A percentile compares a stretch with the other conserved stretches of the same genome.
phyloP scores from a whole-genome alignment of 495 filamentous ascomycete genomes.

The Clohesyomyces aquaticus region DNA sequence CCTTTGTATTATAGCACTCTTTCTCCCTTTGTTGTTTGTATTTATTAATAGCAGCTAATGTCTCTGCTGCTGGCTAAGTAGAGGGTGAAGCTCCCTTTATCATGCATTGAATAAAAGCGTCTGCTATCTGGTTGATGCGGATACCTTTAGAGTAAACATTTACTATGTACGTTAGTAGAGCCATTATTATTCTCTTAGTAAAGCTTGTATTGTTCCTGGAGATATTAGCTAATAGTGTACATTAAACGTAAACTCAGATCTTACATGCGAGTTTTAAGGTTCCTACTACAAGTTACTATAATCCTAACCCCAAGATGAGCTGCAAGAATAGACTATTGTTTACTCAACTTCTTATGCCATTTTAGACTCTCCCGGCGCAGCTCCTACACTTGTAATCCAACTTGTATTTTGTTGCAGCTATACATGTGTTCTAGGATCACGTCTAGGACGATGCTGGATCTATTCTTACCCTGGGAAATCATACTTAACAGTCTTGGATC shows the following conservation, averaged over 20 bases:
- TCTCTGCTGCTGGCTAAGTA: slow-evolving; percentile 6
- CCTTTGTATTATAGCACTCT: slow-evolving; percentile 7
- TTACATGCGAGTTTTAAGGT: slow-evolving; percentile 6
- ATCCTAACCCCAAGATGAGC: slow-evolving; percentile 7
- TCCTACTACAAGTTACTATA: slow-evolving; percentile 8
- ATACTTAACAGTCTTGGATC: neutral
- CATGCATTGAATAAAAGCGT: slow-evolving; percentile 3
- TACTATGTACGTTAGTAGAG: slow-evolving; percentile 5
- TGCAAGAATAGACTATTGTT: slow-evolving; percentile 5
- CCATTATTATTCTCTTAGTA: slow-evolving; percentile 5
- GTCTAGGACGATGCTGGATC: slow-evolving; percentile 7
- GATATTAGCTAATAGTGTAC: slow-evolving; percentile 1
- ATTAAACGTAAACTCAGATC: slow-evolving; percentile 5
- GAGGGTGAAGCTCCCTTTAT: slow-evolving; percentile 1
- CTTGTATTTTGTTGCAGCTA: neutral
- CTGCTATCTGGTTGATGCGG: slow-evolving; percentile 4
- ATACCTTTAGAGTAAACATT: slow-evolving; percentile 6
- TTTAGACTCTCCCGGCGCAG: slow-evolving; percentile 6
- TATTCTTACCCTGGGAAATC: slow-evolving; percentile 5
- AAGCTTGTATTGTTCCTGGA: slow-evolving; percentile 5
- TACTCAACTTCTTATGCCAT: slow-evolving; percentile 5
- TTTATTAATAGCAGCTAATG: slow-evolving; percentile 4
- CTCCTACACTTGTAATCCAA: neutral
- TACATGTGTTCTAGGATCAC: slow-evolving; percentile 6
- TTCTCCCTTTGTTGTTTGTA: slow-evolving; percentile 10